phyloP scores from a whole-genome alignment of 768 basidiomycete species.

The Mycena leptocephala region DNA sequence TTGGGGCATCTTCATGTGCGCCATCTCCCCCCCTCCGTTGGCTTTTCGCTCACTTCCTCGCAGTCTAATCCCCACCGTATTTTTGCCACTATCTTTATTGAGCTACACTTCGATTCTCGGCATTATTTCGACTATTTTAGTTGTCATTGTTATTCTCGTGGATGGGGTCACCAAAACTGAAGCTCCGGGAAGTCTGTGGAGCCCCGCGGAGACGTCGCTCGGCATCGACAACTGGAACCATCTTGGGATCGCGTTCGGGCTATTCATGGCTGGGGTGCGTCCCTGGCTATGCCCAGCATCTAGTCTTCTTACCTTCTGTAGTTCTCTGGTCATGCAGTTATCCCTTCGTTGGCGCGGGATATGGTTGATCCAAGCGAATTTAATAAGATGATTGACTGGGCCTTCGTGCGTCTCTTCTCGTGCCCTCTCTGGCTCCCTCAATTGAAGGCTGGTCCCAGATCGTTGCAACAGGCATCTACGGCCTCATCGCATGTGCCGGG shows the following conservation, averaged over 20 bases:
- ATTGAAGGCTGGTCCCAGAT: constrained; percentile 53
- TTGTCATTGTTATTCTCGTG: constrained; percentile 84
- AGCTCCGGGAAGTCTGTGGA: constrained; percentile 87
- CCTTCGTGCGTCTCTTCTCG: constrained; percentile 74
- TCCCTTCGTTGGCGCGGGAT: constrained; percentile 92
- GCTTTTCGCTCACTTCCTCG: not conserved
- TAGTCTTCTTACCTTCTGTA: constrained; percentile 44
- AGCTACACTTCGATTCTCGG: constrained; percentile 93
- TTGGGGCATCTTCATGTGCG: constrained; percentile 79
- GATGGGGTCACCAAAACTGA: constrained; percentile 86
- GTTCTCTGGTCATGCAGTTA: constrained; percentile 95
- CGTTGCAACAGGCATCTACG: constrained; percentile 76
- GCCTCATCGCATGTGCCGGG: constrained; percentile 84
- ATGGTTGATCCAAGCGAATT: constrained; percentile 91
- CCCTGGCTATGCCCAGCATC: not conserved
- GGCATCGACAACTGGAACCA: constrained; percentile 69
- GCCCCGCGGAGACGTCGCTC: constrained; percentile 78
- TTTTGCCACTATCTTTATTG: constrained; percentile 89
- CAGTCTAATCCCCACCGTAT: constrained; percentile 90
- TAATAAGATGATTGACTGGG: constrained; percentile 87
- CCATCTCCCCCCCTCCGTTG: constrained; percentile 3
- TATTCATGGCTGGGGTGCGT: constrained; percentile 95
- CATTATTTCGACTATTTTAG: constrained; percentile 82
- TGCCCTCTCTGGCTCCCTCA: not conserved
- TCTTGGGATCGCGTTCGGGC: constrained; percentile 87